Evolutionary conservation across 305 asterid species (phyloP).

Genomic region (Fraxinus dipetala): DNA sequence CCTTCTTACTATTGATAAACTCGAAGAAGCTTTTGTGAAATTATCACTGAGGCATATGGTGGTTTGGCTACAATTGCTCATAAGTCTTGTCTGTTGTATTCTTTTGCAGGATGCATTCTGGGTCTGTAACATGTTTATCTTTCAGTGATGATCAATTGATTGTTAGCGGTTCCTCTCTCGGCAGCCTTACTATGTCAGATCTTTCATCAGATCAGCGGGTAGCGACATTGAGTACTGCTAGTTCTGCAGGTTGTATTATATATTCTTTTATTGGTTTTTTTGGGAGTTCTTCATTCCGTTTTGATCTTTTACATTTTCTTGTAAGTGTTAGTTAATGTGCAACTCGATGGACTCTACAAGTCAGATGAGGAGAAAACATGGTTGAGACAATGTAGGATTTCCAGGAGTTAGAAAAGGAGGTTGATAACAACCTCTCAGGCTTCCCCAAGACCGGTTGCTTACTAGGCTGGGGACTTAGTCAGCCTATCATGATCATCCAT

Average conservation of each 20-base stretch:
- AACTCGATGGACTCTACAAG: background rate
- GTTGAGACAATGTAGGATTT: background rate
- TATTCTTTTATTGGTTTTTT: background rate
- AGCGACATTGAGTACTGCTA: conserved; percentile 44
- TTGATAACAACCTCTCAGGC: background rate
- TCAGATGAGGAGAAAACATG: background rate
- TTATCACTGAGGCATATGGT: background rate
- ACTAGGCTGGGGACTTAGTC: background rate
- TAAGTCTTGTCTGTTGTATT: conserved; percentile 10
- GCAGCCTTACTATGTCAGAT: conserved; percentile 77
- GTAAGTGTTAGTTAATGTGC: conserved; percentile 7
- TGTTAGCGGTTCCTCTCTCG: conserved; percentile 79
- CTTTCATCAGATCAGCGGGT: conserved; percentile 87
- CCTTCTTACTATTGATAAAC: conserved; percentile 17
- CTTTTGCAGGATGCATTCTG: conserved; percentile 75
- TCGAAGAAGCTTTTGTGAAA: background rate
- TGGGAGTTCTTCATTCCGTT: conserved; percentile 7
- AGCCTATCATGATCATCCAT: background rate
- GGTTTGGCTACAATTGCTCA: background rate
- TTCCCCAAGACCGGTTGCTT: background rate
- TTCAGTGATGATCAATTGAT: conserved; percentile 79
- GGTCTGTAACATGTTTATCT: conserved; percentile 68
- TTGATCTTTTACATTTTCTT: background rate
- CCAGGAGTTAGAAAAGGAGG: background rate
- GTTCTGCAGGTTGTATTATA: conserved; percentile 55